These are phyloP conservation scores for Mortierella antarctica DNA, from an alignment of 192 early-diverging fungal genomes.

Conservation along the genomic window DNA sequence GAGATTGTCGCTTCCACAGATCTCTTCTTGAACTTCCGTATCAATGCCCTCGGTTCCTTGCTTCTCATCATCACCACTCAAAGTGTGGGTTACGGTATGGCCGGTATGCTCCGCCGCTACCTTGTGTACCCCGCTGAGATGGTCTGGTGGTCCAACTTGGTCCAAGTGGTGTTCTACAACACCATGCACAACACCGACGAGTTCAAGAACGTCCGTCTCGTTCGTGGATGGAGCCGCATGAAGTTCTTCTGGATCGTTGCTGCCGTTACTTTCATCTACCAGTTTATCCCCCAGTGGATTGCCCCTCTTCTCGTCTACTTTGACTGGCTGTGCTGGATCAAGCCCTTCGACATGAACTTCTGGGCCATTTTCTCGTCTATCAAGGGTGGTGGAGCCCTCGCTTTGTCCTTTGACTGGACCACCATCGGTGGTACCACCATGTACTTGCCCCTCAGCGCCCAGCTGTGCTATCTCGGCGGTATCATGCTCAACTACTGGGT, in stretches of 20 bases:
- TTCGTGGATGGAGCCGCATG: slow-evolving; percentile 36
- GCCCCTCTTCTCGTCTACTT: slow-evolving; percentile 39
- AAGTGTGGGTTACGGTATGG: slow-evolving; percentile 68
- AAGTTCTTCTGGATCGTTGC: slow-evolving; percentile 57
- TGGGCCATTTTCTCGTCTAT: slow-evolving; percentile 40
- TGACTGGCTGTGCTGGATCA: slow-evolving; percentile 39
- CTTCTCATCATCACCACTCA: slow-evolving; percentile 73
- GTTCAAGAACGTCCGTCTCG: slow-evolving; percentile 18
- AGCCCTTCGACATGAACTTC: slow-evolving; percentile 27
- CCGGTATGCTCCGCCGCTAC: slow-evolving; percentile 81
- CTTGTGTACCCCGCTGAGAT: slow-evolving; percentile 84
- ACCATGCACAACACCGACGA: slow-evolving; percentile 53
- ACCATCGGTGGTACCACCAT: slow-evolving; percentile 32
- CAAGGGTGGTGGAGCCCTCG: slow-evolving; percentile 72
- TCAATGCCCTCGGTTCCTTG: slow-evolving; percentile 17
- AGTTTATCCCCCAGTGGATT: slow-evolving; percentile 56
- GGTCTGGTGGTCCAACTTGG: slow-evolving; percentile 87
- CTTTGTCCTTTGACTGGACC: slow-evolving; percentile 79
- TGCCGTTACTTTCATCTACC: slow-evolving; percentile 53
- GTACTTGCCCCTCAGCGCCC: slow-evolving; percentile 56
- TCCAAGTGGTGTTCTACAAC: slow-evolving; percentile 60
- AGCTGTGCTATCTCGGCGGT: slow-evolving; percentile 68
- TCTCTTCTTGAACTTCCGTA: slow-evolving; percentile 22
- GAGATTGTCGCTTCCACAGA: slow-evolving; percentile 30
- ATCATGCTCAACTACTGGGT: slow-evolving; percentile 75